phyloP scores from a whole-genome alignment of 305 asterid species.

The Rubia balearica region DNA sequence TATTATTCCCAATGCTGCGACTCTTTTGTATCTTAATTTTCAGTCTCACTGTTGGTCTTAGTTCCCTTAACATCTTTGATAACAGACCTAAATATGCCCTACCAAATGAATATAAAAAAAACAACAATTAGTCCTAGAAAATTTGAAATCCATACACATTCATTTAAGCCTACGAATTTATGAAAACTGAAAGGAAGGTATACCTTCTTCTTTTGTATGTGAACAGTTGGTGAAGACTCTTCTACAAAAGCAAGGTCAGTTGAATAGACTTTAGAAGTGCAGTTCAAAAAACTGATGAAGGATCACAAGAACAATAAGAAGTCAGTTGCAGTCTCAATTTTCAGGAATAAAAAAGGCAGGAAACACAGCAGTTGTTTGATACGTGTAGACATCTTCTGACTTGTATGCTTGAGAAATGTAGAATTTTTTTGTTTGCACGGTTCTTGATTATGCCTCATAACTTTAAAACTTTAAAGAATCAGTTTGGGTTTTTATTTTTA shows the following conservation, averaged over 20 bases:
- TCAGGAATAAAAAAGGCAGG: neutral
- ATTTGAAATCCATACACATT: constrained; percentile 1
- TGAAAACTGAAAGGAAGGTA: neutral
- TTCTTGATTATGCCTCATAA: no score
- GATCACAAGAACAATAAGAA: constrained; percentile 15
- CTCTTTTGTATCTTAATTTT: constrained; percentile 41
- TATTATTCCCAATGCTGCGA: constrained; percentile 45
- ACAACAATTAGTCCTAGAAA: constrained; percentile 6
- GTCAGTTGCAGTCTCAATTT: neutral
- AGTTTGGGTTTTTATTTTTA: no score
- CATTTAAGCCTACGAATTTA: neutral
- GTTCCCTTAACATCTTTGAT: constrained; percentile 57
- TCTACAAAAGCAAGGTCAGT: constrained; percentile 40
- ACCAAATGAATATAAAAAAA: neutral
- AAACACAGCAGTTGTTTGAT: constrained; percentile 5
- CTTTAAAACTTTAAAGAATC: no score
- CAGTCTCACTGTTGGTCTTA: constrained; percentile 46
- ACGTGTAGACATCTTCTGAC: constrained; percentile 65
- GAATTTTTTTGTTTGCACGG: no score
- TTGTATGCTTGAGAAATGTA: no score
- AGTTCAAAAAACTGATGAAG: constrained; percentile 47
- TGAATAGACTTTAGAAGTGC: constrained; percentile 43
- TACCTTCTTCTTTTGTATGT: constrained; percentile 85
- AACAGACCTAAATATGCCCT: constrained; percentile 74
- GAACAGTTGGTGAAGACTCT: constrained; percentile 37